These are phyloP conservation scores for Penicillium olsonii DNA, from an alignment of 2,329 filamentous ascomycete species.

Conservation along the genomic window DNA sequence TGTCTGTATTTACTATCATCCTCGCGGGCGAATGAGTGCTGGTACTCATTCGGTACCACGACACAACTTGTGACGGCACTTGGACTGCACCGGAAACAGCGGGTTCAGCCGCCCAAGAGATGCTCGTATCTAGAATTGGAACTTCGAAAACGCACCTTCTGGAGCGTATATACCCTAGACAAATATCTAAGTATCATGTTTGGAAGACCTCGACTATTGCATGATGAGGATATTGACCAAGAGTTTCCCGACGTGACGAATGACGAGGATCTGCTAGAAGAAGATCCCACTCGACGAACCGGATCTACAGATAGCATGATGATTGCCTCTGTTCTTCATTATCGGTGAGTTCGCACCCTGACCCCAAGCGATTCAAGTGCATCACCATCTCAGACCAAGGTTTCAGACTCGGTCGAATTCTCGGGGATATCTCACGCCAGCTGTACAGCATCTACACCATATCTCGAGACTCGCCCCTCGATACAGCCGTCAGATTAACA, in stretches of 20 bases:
- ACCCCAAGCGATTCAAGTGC: neutral
- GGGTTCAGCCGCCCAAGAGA: slow-evolving; percentile 30
- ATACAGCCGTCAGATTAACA: slow-evolving; percentile 37
- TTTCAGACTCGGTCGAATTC: slow-evolving; percentile 53
- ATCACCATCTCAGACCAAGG: neutral
- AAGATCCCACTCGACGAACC: slow-evolving; percentile 38
- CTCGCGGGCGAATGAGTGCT: slow-evolving; percentile 61
- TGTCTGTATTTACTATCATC: slow-evolving; percentile 61
- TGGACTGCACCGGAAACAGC: slow-evolving; percentile 40
- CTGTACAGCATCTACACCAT: slow-evolving; percentile 39
- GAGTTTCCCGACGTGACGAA: slow-evolving; percentile 58
- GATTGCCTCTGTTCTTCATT: slow-evolving; percentile 42
- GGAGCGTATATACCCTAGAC: slow-evolving; percentile 64
- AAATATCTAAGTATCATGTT: slow-evolving; percentile 66
- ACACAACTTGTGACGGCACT: slow-evolving; percentile 55
- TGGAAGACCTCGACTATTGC: slow-evolving; percentile 61
- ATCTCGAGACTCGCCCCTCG: slow-evolving; percentile 32
- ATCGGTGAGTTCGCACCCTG: slow-evolving; percentile 27
- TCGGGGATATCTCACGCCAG: slow-evolving; percentile 51
- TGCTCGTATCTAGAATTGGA: slow-evolving; percentile 46
- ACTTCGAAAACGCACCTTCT: slow-evolving; percentile 61
- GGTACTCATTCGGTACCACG: slow-evolving; percentile 61
- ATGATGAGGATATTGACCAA: slow-evolving; percentile 66
- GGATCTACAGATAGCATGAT: slow-evolving; percentile 42
- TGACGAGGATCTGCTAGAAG: slow-evolving; percentile 57